Conservation (phyloP, 257 asterid species). For the Nicotiana obtusifolia region DNA sequence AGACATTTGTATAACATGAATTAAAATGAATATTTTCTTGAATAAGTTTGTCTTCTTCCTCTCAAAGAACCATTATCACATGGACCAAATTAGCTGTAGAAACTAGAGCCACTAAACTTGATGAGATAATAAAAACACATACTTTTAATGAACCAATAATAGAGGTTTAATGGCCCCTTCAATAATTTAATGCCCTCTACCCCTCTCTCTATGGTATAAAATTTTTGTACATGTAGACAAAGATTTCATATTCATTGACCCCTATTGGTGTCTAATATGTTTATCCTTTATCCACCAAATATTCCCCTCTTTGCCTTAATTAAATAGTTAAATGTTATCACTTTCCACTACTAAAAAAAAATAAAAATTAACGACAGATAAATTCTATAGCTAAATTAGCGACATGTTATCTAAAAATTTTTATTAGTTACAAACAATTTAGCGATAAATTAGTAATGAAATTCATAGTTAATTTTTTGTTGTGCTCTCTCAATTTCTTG, state of each 20-base stretch:
- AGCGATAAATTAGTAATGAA: too few relatives aligned
- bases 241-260: not conserved
- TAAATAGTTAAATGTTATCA: not conserved
- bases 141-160: slow-evolving; percentile 13
- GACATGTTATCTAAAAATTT: too few relatives aligned
- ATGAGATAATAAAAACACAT: slow-evolving; percentile 6
- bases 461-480: too few relatives aligned
- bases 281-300: not conserved
- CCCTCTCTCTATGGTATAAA: not conserved
- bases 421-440: too few relatives aligned
- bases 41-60: not conserved
- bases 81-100: slow-evolving; percentile 21
- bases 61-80: slow-evolving; percentile 16
- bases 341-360: too few relatives aligned
- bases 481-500: too few relatives aligned
- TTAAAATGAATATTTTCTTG: not conserved
- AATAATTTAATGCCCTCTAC: not conserved
- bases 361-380: too few relatives aligned
- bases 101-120: slow-evolving; percentile 10
- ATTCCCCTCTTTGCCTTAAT: slow-evolving; percentile 2
- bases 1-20: slow-evolving; percentile 19
- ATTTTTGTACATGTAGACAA: not conserved
- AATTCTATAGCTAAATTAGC: too few relatives aligned
- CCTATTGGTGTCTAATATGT: not conserved
- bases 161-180: not conserved